A percentile compares a stretch with the other conserved stretches of the same genome.
Conservation (phyloP, 805 yeast species). For the Myxozyma lipomycoides region DNA sequence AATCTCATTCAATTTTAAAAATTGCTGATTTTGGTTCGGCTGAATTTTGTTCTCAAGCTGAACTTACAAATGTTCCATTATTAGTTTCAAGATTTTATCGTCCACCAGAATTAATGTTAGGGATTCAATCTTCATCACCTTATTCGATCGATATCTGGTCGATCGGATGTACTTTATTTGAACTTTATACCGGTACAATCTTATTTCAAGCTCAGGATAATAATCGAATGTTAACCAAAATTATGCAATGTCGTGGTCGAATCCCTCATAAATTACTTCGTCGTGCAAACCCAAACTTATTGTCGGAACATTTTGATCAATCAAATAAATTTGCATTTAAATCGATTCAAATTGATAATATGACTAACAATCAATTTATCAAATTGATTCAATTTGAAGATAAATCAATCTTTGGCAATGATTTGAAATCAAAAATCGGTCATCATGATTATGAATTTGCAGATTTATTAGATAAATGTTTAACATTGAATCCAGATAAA, state of each 20-base stretch:
- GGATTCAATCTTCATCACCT: constrained; percentile 49
- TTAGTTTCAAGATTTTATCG: constrained; percentile 62
- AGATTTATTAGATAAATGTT: constrained; percentile 35
- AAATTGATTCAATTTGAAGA: constrained; percentile 23
- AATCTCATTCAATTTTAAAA: constrained; percentile 60
- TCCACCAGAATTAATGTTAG: constrained; percentile 69
- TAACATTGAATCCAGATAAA: constrained; percentile 51
- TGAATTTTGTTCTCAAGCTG: constrained; percentile 31
- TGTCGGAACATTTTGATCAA: constrained; percentile 33
- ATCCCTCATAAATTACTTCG: constrained; percentile 34
- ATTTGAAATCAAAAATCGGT: constrained; percentile 10
- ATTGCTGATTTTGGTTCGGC: constrained; percentile 91
- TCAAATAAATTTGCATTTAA: constrained; percentile 30
- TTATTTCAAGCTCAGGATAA: constrained; percentile 86
- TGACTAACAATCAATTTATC: constrained; percentile 29
- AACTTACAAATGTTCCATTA: constrained; percentile 29
- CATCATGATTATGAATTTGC: constrained; percentile 21
- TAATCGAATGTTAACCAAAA: constrained; percentile 52
- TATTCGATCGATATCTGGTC: constrained; percentile 87
- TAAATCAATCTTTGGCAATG: constrained; percentile 9
- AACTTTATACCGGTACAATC: constrained; percentile 88
- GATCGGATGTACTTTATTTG: constrained; percentile 88
- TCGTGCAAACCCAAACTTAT: constrained; percentile 28
- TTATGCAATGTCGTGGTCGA: constrained; percentile 36
- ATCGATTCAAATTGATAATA: constrained; percentile 23